phyloP scores from a whole-genome alignment of 352 stramenopile genomes.

The Globisporangium yorkense region DNA sequence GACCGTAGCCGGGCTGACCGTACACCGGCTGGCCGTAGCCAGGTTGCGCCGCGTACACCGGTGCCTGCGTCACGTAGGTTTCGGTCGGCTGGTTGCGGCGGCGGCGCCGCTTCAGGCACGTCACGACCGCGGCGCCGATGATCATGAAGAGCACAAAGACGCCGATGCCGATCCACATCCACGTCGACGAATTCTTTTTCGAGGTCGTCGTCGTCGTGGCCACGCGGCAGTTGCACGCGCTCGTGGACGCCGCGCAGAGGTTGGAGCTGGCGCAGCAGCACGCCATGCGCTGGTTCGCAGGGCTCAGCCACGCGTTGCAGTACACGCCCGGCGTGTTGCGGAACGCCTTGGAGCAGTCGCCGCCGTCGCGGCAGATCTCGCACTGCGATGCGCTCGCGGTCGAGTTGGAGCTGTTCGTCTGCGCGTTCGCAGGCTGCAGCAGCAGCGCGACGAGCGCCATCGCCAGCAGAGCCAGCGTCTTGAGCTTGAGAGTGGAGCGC shows the following conservation, averaged over 20 bases:
- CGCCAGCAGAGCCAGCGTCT: background rate
- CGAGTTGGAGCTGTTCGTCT: constrained; percentile 5
- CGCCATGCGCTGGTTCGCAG: constrained; percentile 19
- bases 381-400: constrained; percentile 17
- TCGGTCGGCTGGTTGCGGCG: constrained; percentile 9
- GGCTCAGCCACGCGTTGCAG: constrained; percentile 48
- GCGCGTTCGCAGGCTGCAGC: background rate
- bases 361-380: constrained; percentile 43
- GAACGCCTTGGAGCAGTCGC: constrained; percentile 39
- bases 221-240: constrained; percentile 32
- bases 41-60: constrained; percentile 13
- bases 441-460: background rate
- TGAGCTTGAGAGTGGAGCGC: background rate
- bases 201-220: background rate
- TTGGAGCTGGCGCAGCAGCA: constrained; percentile 45
- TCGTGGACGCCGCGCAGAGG: constrained; percentile 25
- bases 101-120: constrained; percentile 30
- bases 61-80: constrained; percentile 5
- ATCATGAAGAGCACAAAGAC: constrained; percentile 24
- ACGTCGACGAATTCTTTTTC: constrained; percentile 11
- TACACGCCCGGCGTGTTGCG: constrained; percentile 31
- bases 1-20: constrained; percentile 20
- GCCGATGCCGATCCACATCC: constrained; percentile 20
- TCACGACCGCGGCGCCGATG: constrained; percentile 24
- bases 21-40: constrained; percentile 16